Base-by-base conservation (phyloP, 805 yeast species). In the Pichia heedii region DNA sequence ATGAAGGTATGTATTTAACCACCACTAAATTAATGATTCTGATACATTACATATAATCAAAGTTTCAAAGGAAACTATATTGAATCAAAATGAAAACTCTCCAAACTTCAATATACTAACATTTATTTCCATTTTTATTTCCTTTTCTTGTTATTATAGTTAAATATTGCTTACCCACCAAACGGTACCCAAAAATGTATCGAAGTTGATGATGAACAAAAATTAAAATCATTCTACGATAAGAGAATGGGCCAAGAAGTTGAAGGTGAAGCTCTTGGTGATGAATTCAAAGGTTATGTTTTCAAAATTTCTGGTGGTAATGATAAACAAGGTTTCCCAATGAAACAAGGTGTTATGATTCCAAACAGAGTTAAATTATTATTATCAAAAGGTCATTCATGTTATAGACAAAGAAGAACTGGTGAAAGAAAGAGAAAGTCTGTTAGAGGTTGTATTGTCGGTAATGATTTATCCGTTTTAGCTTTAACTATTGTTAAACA, bases 371-470 rank as follows among this genome's bases (percentile, higher is more conserved):
- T 93, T 64, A 88, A 85, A 72, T 81, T 93, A 65, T 81, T 93
- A 69, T 79, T 93, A 69, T 72, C 95, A 61, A 81, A 87, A 76
- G 96, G 90, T 67, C 83, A 77, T 78, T 86, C 97, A 63, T 90
- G 97, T 81, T 93, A 93, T 95, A 90, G 98, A 81, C 94, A 96
- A 73, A 93, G 98, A 81, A 87, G 97, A 78, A 68, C 73, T 58
- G 98, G 98, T 83, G 98, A 93, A 82, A 86, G 98, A 79, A 93
- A 93, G 95, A 89, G 98, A 81, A 93, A 93, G 84, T 86, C 96
- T 56, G 97, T 93, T 66, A 89, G 97, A 81, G 98, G 98, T 72
- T 90, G 97, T 77, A 93, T 93, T 66, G 96, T 93, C 64, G 95
- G 86, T 70, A 80, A 84, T 69, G 98, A 93, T 76, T 79, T 93